phyloP scores from a whole-genome alignment of 805 yeast species.

The Vanderwaltozyma verrucispora region DNA sequence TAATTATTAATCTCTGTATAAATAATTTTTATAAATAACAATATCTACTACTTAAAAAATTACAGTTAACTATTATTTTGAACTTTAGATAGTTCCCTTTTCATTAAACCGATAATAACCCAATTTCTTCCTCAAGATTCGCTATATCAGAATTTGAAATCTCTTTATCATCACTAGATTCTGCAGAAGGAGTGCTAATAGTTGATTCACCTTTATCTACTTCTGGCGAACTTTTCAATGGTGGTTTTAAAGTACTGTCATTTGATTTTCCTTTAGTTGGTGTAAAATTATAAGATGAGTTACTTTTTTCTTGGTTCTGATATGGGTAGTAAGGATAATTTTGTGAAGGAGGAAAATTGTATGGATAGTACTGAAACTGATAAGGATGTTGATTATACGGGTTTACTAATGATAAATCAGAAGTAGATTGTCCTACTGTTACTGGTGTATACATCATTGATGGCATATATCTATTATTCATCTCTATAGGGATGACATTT shows the following conservation, averaged over 20 bases:
- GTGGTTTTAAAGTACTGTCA: not conserved
- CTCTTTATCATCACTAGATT: too few relatives aligned
- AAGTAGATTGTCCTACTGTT: not conserved
- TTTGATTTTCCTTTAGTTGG: not conserved
- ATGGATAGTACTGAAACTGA: conserved; percentile 1
- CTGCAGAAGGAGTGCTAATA: too few relatives aligned
- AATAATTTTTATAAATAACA: too few relatives aligned
- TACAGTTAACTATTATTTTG: too few relatives aligned
- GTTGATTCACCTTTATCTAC: too few relatives aligned
- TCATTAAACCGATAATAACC: too few relatives aligned
- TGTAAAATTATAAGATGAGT: not conserved
- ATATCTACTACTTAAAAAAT: too few relatives aligned
- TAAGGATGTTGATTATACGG: not conserved
- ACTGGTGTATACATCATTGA: conserved; percentile 7
- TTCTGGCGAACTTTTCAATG: not conserved
- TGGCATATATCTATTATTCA: conserved; percentile 4
- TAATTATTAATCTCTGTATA: too few relatives aligned
- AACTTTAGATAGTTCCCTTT: too few relatives aligned
- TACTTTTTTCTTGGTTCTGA: not conserved
- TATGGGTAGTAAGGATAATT: not conserved
- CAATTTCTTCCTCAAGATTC: too few relatives aligned
- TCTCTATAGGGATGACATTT: conserved; percentile 7
- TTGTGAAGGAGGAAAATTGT: too few relatives aligned
- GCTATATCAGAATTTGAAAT: too few relatives aligned
- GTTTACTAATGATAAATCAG: not conserved